Conservation (phyloP, 306 rosid genomes). For the Senna siamea region DNA sequence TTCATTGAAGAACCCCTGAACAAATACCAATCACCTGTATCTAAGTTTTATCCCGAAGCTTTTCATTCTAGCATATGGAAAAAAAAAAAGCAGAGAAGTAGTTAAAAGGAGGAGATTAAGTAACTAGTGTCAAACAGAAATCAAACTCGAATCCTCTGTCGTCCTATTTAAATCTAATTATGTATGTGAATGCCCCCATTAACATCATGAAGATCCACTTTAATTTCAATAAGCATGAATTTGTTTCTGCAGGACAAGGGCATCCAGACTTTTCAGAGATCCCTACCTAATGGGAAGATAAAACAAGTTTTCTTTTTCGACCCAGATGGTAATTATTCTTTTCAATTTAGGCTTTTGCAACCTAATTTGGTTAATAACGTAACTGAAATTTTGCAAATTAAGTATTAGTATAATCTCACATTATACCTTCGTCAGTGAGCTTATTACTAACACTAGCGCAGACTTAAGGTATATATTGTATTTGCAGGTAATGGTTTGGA, state of each 20-base stretch:
- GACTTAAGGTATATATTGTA: neutral
- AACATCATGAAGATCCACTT: neutral
- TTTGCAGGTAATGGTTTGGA: conserved; percentile 86
- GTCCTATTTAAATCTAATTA: neutral
- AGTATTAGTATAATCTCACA: neutral
- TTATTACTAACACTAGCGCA: neutral
- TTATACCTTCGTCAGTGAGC: neutral
- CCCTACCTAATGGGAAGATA: conserved; percentile 63
- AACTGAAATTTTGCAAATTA: neutral
- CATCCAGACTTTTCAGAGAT: conserved; percentile 58
- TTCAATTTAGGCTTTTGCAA: neutral
- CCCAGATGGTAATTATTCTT: conserved; percentile 70
- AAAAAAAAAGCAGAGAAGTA: too few species aligned
- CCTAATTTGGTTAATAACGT: neutral
- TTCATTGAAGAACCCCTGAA: neutral
- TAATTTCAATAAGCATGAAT: neutral
- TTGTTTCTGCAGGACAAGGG: conserved; percentile 75
- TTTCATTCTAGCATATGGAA: neutral
- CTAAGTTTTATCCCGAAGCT: neutral
- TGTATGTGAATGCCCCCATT: neutral
- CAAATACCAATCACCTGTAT: neutral
- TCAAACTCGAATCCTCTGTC: neutral
- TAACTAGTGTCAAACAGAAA: neutral
- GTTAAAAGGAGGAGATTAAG: too few species aligned
- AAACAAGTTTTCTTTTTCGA: conserved; percentile 90